A percentile compares a stretch with the other conserved stretches of the same genome.
Conservation (phyloP, 163 green algal species). For the Prototheca wickerhamii region DNA sequence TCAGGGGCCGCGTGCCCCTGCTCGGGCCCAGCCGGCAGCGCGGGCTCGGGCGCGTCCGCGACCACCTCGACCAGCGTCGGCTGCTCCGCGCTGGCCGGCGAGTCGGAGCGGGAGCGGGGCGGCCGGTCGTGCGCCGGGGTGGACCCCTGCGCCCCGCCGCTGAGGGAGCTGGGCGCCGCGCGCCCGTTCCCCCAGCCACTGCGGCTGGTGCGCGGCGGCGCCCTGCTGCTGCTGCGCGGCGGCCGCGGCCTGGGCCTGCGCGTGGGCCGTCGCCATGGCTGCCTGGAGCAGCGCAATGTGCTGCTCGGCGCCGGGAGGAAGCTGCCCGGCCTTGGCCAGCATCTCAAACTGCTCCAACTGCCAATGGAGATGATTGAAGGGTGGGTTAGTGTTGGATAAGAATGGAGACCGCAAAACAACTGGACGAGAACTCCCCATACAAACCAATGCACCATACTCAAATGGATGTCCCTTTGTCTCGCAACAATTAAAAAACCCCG, state of each 20-base stretch:
- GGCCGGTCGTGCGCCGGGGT: too few species aligned
- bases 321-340: constrained; percentile 3
- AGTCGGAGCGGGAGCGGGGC: too few species aligned
- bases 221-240: background rate
- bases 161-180: too few species aligned
- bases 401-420: background rate
- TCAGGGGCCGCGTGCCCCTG: too few species aligned
- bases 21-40: too few species aligned
- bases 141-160: too few species aligned
- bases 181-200: too few species aligned
- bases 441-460: background rate
- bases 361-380: background rate
- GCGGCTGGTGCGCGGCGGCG: too few species aligned
- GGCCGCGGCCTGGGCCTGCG: background rate
- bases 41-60: too few species aligned
- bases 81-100: too few species aligned
- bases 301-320: constrained; percentile 5
- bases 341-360: constrained; percentile 23
- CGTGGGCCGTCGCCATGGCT: background rate
- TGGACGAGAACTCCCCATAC: background rate
- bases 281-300: constrained; percentile 21
- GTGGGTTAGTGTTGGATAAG: background rate
- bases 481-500: background rate
- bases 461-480: background rate
- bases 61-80: too few species aligned